Base-by-base conservation (phyloP, 169 alveolate genomes). In the Plasmodium malariae region DNA sequence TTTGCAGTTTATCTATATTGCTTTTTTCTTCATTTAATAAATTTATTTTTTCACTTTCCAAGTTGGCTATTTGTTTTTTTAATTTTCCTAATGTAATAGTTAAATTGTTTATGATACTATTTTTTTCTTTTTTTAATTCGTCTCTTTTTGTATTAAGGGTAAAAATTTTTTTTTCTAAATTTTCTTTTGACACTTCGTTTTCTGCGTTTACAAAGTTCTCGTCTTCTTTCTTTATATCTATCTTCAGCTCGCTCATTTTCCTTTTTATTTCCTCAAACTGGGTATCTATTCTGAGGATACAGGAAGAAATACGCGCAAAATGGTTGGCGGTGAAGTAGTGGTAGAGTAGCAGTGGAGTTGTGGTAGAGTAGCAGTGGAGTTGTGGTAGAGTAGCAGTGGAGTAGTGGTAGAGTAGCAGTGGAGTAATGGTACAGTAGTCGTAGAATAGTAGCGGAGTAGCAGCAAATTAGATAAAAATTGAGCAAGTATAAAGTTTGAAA, bases 81-180 rank as follows among this genome's bases (percentile, higher is more conserved):
- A 74, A 57, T 43, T 74, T 74, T 7, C 28, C 17, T 40, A 74
- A 26, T 3, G 74, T 59, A 11, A 14, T 34, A 21, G 9, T 57
- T 40, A 74, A 37, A n/a, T 40, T 74, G 49, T 65, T 74, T 43
- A 74, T 74, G 34, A 43, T 24, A 67, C 34, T 74, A 74, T 74
- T 74, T 74, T 74, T 74, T 74, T 74, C 88, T 43, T 74, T 74
- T 48, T 74, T 74, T 12, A 74, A 14, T 36, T 74, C 88, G 24
- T 74, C 88, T 48, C 88, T 74, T 49, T 74, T 74, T 5, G 88
- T 74, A 36, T 74, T 74, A 19, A 74, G 67, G 24, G 30, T 5
- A 36, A 74, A 74, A 4, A 74, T 74, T n/a, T 63, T 43, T 57
- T 70, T 43, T 62, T 70, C 86, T 7, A 83, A 30, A 65, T 37